Percentiles rank a stretch among this genome's conserved stretches.
These are phyloP conservation scores for Jatropha curcas DNA, from an alignment of 345 rosid genomes.

Conservation along the genomic window DNA sequence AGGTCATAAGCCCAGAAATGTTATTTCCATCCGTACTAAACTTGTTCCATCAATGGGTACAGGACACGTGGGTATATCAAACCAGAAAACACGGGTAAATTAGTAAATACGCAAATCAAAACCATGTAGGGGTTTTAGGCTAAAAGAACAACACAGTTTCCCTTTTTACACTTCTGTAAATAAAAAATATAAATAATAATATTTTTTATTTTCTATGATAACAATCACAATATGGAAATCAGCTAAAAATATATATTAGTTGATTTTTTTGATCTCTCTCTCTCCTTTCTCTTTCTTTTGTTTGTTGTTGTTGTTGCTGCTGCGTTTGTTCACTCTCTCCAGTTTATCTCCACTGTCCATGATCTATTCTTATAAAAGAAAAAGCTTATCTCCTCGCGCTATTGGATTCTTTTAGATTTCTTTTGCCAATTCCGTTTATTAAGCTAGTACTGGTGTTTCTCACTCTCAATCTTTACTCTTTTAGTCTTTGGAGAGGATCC, in stretches of 20 bases:
- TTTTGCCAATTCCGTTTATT: neutral
- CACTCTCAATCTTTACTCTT: neutral
- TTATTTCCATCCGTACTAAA: neutral
- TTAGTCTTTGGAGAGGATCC: neutral
- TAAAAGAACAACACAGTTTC: neutral
- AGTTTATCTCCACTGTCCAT: neutral
- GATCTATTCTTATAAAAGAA: neutral
- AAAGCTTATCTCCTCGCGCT: neutral
- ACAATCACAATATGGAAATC: too few relatives aligned
- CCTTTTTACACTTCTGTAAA: conserved; percentile 9
- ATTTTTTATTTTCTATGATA: too few relatives aligned
- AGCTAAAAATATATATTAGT: too few relatives aligned
- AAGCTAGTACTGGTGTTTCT: neutral
- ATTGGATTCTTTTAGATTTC: neutral
- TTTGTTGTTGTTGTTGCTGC: neutral
- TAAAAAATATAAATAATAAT: neutral
- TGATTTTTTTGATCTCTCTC: too few relatives aligned
- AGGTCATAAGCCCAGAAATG: neutral
- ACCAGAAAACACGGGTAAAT: neutral
- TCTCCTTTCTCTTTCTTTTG: neutral
- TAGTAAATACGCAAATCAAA: neutral
- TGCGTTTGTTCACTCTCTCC: neutral
- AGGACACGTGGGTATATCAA: neutral
- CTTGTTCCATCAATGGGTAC: neutral
- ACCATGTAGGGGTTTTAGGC: neutral